phyloP scores from a whole-genome alignment of 306 rosid genomes.

The Pyrus pyrifolia region DNA sequence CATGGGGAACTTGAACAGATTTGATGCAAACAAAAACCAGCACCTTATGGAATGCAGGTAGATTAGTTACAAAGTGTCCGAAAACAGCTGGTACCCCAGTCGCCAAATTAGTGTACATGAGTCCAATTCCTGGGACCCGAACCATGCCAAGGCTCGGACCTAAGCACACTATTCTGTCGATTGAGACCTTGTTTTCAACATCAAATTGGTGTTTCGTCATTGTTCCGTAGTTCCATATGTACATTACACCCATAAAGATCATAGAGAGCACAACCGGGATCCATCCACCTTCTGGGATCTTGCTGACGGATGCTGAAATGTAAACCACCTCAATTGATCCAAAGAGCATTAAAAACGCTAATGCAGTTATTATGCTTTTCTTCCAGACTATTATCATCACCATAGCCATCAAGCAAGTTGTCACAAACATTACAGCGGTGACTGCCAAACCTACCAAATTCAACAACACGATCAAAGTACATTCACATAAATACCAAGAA shows the following conservation, averaged over 20 bases:
- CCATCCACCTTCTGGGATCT: slow-evolving; percentile 67
- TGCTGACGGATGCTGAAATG: slow-evolving; percentile 48
- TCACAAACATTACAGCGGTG: slow-evolving; percentile 60
- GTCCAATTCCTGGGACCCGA: slow-evolving; percentile 61
- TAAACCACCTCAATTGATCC: slow-evolving; percentile 60
- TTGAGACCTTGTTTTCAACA: slow-evolving; percentile 60
- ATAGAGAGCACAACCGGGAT: slow-evolving; percentile 41
- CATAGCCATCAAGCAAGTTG: slow-evolving; percentile 70
- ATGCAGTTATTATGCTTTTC: slow-evolving; percentile 32
- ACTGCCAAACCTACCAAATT: slow-evolving; percentile 50
- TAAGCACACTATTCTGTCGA: slow-evolving; percentile 36
- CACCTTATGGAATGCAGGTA: slow-evolving; percentile 66
- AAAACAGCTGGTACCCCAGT: slow-evolving; percentile 51
- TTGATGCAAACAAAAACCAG: slow-evolving; percentile 56
- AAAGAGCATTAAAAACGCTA: slow-evolving; percentile 42
- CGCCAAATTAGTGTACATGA: slow-evolving; percentile 44
- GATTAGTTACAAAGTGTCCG: slow-evolving; percentile 61
- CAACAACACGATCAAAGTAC: slow-evolving; percentile 21
- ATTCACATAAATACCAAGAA: neutral
- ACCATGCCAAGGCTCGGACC: slow-evolving; percentile 62
- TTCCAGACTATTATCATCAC: slow-evolving; percentile 66
- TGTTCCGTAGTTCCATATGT: slow-evolving; percentile 67
- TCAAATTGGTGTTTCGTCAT: slow-evolving; percentile 59
- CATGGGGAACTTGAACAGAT: slow-evolving; percentile 52
- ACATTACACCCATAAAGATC: slow-evolving; percentile 42